Evolutionary conservation across 352 stramenopile species (phyloP), one percentile per base, ranked within the genome.

Genomic region (Pelagophyceae sp.): DNA sequence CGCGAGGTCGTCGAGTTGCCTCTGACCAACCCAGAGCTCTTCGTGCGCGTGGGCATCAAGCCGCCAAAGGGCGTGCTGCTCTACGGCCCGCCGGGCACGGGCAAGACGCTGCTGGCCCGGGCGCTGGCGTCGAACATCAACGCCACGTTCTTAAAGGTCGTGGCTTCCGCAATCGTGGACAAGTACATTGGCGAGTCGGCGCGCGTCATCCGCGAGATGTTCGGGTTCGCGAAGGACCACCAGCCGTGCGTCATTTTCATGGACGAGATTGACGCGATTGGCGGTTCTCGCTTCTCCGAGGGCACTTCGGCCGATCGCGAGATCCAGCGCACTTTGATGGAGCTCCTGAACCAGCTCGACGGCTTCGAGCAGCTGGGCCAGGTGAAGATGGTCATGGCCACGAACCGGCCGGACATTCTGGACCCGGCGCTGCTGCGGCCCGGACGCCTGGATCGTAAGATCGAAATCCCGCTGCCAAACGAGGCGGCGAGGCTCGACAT

Each of bases 171-270:
- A 27, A 98, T 99, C 82, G 96, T 99, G 6, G 95, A 99, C 88
- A 99, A 99, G 85, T 99, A 99, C 89, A 99, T 99, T 89, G 97
- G 97, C 78, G 96, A 99, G 86, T 98, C 93, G 76, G 95, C 96
- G 19, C 92, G 96, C 80, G 94, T 99, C 79, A 98, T 99, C 82
- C 94, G 96, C 76, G 96, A 99, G 87, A 99, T 99, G 96, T 99
- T 99, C 90, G 88, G 86, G 3, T 95, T 94, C 83, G 95, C 86
- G 90, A 96, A 85, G 88, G 94, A 99, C 83, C 95, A 99, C 83
- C 91, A 98, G 87, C 96, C 96, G 54, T 99, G 95, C 79, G 96
- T 99, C 76, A 99, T 99, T 84, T 99, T 99, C 82, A 99, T 99
- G 94, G 97, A 99, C 85, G 97, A 99, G 82, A 98, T 99, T 84